Evolutionary conservation across 2,329 filamentous ascomycete genomes (phyloP).

Genomic region (Coccinonectria pachysandricola): DNA sequence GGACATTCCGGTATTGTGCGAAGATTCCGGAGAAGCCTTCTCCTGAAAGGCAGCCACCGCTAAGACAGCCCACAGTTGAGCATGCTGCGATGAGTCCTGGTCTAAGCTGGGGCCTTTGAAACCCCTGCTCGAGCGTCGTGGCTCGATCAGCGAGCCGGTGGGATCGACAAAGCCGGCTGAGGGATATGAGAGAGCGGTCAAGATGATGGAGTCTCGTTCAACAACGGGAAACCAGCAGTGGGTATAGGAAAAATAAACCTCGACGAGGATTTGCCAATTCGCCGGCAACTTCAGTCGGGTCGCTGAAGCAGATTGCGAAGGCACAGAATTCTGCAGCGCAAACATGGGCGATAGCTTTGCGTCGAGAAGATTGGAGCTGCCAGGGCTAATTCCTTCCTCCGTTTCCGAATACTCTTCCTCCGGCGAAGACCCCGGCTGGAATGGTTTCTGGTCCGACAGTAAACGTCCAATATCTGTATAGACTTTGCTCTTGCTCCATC

Average conservation of each 20-base stretch:
- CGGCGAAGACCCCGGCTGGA: constrained; percentile 24
- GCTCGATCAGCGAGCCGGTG: too few relatives aligned
- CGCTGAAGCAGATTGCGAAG: constrained; percentile 3
- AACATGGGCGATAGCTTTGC: constrained; percentile 12
- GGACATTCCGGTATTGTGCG: constrained; percentile 2
- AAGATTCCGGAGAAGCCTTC: constrained; percentile 13
- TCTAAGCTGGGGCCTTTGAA: too few relatives aligned
- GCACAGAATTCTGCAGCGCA: constrained; percentile 7
- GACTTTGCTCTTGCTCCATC: constrained; percentile 53
- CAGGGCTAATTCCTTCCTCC: constrained; percentile 18
- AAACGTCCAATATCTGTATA: constrained; percentile 53
- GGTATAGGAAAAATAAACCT: constrained; percentile 65
- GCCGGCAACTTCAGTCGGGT: constrained; percentile 31
- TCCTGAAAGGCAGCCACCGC: constrained; percentile 48
- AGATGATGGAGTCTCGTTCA: constrained; percentile 53
- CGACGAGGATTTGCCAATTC: constrained; percentile 51
- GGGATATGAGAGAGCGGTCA: constrained; percentile 33
- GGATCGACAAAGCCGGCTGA: constrained; percentile 21
- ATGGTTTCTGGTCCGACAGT: constrained; percentile 35
- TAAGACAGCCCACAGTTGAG: constrained; percentile 50
- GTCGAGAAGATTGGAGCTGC: constrained; percentile 10
- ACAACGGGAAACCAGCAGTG: constrained; percentile 69
- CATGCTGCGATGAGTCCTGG: too few relatives aligned
- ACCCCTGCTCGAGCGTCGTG: too few relatives aligned
- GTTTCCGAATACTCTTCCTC: constrained; percentile 20